Evolutionary conservation across 305 asterid genomes (phyloP), one percentile per base, ranked within the genome.

Genomic region (Rubia balearica): DNA sequence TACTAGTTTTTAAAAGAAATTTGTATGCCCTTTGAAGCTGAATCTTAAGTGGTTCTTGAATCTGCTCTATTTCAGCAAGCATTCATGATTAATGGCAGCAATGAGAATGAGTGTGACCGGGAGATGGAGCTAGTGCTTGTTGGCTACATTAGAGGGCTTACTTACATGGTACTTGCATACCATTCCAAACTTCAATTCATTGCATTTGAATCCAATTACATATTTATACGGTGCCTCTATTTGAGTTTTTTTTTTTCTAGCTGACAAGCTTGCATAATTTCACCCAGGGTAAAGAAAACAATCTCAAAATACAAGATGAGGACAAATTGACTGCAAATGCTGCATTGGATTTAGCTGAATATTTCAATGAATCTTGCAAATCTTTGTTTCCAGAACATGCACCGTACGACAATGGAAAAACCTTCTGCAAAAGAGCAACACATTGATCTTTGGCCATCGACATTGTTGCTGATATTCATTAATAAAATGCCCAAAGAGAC

Each of bases 91-190:
- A 74, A 82, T 53, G 83, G 73, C 70, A 74, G 65, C 71, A 78
- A 75, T 5, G 83, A 64, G 40, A 65, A 72, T 71, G 43, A 46
- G 55, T 6, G 77, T 43, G 89, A 85, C 65, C 48, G 67, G 53
- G 73, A 82, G 76, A 80, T 90, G 85, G 86, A 89, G 82, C 65
- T 90, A 75, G 64, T 84, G 71, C 73, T 90, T n/a, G 87, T 84
- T 63, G 98, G 95, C 74, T 88, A 79, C 86, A 82, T 87, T 80
- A 83, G 83, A 76, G 85, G 93, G 79, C 81, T 86, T 41, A 53
- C 49, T 51, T 36, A 45, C 71, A 75, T 67, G 92, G 98, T 92
- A 77, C 73, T 40, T 48, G 6, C 5, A 65, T n/a, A 43, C 38
- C 24, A n/a, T 24, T 66, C 13, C 3, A 12, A 67, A 22, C 57